A percentile compares a stretch with the other conserved stretches of the same genome.
Conservation (phyloP, 805 yeast genomes). For the Isabelozyma gotoi region DNA sequence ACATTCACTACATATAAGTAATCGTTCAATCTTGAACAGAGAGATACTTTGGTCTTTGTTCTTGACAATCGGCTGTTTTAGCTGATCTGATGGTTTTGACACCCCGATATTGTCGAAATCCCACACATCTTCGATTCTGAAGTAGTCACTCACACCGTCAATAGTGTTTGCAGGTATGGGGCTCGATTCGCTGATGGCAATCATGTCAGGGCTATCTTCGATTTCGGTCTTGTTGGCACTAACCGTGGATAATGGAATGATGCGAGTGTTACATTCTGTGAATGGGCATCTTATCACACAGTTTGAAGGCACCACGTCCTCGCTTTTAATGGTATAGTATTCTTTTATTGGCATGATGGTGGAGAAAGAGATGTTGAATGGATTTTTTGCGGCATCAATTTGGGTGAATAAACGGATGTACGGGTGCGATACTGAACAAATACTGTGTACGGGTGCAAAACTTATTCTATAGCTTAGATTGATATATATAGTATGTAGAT, state of each 20-base stretch:
- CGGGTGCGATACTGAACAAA: not conserved
- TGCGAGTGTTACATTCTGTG: slow-evolving; percentile 20
- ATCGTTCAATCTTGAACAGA: slow-evolving; percentile 44
- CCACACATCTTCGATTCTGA: slow-evolving; percentile 62
- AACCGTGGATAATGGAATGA: slow-evolving; percentile 18
- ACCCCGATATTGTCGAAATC: slow-evolving; percentile 80
- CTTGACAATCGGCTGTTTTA: slow-evolving; percentile 20
- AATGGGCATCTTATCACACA: slow-evolving; percentile 23
- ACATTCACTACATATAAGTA: slow-evolving; percentile 72
- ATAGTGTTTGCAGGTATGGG: slow-evolving; percentile 4
- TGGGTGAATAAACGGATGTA: not conserved
- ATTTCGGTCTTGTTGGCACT: slow-evolving; percentile 8
- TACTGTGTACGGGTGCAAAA: not conserved
- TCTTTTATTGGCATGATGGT: slow-evolving; percentile 1
- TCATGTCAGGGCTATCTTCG: slow-evolving; percentile 29
- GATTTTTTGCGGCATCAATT: not conserved
- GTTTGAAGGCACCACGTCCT: not conserved
- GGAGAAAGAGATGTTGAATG: not conserved
- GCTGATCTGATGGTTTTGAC: slow-evolving; percentile 42
- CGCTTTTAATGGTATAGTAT: not conserved
- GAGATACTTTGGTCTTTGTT: slow-evolving; percentile 11
- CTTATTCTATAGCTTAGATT: not conserved
- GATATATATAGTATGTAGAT: too few species aligned
- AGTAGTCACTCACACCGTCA: slow-evolving; percentile 25
- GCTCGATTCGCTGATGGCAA: slow-evolving; percentile 7